These are phyloP conservation scores for Davidsoniella virescens DNA, from an alignment of 2,329 filamentous ascomycete species.

Conservation along the genomic window DNA sequence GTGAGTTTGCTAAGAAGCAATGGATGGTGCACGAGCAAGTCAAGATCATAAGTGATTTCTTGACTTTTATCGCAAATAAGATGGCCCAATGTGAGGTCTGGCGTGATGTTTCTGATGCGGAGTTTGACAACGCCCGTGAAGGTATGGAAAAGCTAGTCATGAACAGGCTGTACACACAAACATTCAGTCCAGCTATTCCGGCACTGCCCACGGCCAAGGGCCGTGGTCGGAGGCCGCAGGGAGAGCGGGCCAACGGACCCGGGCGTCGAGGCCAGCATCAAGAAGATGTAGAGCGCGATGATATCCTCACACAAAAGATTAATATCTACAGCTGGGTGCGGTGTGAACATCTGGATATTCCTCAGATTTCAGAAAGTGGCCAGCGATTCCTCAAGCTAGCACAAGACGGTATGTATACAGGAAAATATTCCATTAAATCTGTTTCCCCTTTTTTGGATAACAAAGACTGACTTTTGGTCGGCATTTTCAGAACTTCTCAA, in stretches of 20 bases:
- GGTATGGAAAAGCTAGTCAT: conserved; percentile 99
- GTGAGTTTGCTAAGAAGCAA: conserved; percentile 90
- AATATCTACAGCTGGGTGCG: conserved; percentile 90
- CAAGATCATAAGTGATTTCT: conserved; percentile 93
- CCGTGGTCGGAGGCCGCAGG: conserved; percentile 40
- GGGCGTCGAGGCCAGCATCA: conserved; percentile 92
- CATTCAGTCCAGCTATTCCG: conserved; percentile 86
- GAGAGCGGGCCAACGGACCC: conserved; percentile 54
- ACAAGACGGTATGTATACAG: conserved; percentile 50
- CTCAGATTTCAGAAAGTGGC: conserved; percentile 68
- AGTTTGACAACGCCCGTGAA: conserved; percentile 95
- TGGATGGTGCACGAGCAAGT: conserved; percentile 99
- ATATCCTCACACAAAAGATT: conserved; percentile 91
- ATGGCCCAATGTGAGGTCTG: conserved; percentile 96
- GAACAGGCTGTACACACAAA: conserved; percentile 91
- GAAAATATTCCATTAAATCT: background rate
- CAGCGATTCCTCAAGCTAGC: conserved; percentile 76
- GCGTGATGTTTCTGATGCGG: conserved; percentile 85
- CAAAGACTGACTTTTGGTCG: conserved; percentile 12
- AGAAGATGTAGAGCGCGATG: conserved; percentile 91
- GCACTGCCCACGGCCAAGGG: conserved; percentile 53
- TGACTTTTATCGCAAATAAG: conserved; percentile 94
- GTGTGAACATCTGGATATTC: conserved; percentile 87
- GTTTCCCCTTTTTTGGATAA: background rate
- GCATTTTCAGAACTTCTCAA: conserved; percentile 63